phyloP scores from a whole-genome alignment of 805 yeast species.

The Ogataea ramenticola region DNA sequence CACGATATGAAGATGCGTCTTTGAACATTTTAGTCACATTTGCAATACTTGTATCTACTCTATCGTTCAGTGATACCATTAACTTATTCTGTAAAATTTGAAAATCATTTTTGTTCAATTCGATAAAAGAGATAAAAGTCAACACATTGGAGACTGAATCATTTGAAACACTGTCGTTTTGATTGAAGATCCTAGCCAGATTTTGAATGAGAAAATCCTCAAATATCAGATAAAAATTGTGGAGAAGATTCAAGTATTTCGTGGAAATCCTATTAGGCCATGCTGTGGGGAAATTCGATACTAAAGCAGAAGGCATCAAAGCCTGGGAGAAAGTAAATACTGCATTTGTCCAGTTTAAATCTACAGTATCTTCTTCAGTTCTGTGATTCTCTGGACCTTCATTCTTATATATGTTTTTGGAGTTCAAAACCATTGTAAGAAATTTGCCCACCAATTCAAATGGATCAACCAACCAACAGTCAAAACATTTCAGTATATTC shows the following conservation, averaged over 20 bases:
- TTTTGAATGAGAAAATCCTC: background rate
- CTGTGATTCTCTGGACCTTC: background rate
- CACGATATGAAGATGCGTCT: background rate
- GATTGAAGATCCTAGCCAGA: background rate
- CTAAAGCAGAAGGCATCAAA: slow-evolving; percentile 17
- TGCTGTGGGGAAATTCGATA: slow-evolving; percentile 4
- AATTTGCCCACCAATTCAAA: slow-evolving; percentile 6
- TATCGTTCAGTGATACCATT: background rate
- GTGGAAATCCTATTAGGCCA: slow-evolving; percentile 15
- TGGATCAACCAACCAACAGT: slow-evolving; percentile 27
- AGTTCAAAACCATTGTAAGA: background rate
- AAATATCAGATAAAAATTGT: background rate
- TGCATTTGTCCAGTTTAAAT: slow-evolving; percentile 13
- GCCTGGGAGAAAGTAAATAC: slow-evolving; percentile 18
- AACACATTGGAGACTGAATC: background rate
- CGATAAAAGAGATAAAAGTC: background rate
- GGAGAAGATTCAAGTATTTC: background rate
- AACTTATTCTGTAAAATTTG: background rate
- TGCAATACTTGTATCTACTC: background rate
- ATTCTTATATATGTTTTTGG: background rate
- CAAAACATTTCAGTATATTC: slow-evolving; percentile 17
- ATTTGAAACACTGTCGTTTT: background rate
- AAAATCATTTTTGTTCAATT: background rate
- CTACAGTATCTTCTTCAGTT: slow-evolving; percentile 7
- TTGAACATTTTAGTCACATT: background rate